These are phyloP conservation scores for Nematodospora anomalae DNA, from an alignment of 1,139 yeast species.

Conservation along the genomic window DNA sequence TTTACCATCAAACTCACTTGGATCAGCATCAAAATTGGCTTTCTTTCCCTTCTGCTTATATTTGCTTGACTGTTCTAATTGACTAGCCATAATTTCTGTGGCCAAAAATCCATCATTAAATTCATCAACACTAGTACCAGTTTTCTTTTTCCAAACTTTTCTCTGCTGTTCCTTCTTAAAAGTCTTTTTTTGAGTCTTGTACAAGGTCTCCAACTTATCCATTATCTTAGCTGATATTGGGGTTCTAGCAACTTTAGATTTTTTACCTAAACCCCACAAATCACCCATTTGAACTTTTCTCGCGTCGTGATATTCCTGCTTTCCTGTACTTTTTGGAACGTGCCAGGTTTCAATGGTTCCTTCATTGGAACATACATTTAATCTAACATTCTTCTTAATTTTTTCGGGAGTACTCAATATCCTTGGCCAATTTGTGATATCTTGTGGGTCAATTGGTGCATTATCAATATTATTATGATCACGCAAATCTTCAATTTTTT, in stretches of 20 bases:
- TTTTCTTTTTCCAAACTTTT: constrained; percentile 43
- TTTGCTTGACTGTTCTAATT: constrained; percentile 34
- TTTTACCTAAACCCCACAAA: constrained; percentile 81
- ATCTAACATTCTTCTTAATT: constrained; percentile 76
- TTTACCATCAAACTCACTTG: constrained; percentile 24
- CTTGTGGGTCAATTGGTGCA: constrained; percentile 22
- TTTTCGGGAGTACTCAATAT: constrained; percentile 72
- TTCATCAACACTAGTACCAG: constrained; percentile 28
- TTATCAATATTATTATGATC: constrained; percentile 24
- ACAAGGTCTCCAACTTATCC: constrained; percentile 37
- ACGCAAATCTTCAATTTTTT: constrained; percentile 36
- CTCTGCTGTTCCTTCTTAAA: constrained; percentile 44
- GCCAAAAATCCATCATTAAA: constrained; percentile 30
- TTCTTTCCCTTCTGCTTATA: constrained; percentile 35
- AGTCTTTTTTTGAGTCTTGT: constrained; percentile 43
- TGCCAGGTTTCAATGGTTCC: constrained; percentile 87
- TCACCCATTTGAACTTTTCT: constrained; percentile 86
- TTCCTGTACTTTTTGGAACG: constrained; percentile 75
- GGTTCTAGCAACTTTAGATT: constrained; percentile 50
- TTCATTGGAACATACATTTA: constrained; percentile 77
- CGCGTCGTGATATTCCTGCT: constrained; percentile 84
- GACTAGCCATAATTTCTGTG: constrained; percentile 29
- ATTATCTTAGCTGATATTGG: constrained; percentile 30
- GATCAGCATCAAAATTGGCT: constrained; percentile 31
- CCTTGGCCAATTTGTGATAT: constrained; percentile 65